Evolutionary conservation across 805 yeast species (phyloP).

Genomic region (Candida glaebosa): DNA sequence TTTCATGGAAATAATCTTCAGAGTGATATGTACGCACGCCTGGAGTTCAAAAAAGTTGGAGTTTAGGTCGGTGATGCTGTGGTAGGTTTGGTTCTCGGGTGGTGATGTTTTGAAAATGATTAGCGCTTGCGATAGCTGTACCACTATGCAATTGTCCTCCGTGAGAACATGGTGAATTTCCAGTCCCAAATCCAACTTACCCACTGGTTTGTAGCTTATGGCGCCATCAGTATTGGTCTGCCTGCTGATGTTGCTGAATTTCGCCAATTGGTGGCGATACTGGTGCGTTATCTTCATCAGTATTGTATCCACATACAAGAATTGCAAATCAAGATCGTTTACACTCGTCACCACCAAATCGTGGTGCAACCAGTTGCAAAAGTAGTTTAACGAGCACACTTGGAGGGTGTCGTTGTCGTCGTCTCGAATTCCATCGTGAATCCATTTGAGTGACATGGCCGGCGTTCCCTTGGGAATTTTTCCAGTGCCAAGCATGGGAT

Average conservation of each 20-base stretch:
- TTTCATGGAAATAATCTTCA: background rate
- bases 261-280: background rate
- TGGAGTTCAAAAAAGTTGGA: background rate
- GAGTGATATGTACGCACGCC: background rate
- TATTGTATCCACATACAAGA: slow-evolving; percentile 1
- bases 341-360: slow-evolving; percentile 1
- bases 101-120: background rate
- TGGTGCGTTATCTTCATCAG: background rate
- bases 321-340: background rate
- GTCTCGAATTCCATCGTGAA: slow-evolving; percentile 1
- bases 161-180: background rate
- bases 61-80: background rate
- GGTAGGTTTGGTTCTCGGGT: background rate
- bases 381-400: background rate
- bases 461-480: slow-evolving; percentile 7
- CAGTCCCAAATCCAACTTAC: background rate
- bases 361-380: slow-evolving; percentile 1
- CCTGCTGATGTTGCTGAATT: background rate
- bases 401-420: background rate
- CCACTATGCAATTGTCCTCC: background rate
- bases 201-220: background rate
- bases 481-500: slow-evolving; percentile 24
- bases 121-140: background rate
- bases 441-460: slow-evolving; percentile 3
- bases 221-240: background rate